Conservation (phyloP, 495 filamentous ascomycete species). For the Trichoderma erinaceum region DNA sequence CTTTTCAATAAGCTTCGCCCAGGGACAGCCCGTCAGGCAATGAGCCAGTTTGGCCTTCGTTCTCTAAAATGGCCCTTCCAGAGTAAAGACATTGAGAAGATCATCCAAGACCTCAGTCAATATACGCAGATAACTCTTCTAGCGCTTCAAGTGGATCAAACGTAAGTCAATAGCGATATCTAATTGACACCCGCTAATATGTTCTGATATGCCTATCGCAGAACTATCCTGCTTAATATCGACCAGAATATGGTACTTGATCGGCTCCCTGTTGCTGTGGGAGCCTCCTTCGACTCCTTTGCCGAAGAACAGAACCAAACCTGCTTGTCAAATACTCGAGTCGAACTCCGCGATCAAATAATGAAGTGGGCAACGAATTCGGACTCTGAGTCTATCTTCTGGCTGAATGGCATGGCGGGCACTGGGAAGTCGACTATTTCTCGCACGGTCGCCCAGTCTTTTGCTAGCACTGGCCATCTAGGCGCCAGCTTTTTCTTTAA, state of each 20-base stretch:
- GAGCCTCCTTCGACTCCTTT: slow-evolving; percentile 25
- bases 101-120: neutral
- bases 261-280: slow-evolving; percentile 15
- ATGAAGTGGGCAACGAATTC: slow-evolving; percentile 15
- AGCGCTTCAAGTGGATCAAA: neutral
- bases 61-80: neutral
- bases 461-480: slow-evolving; percentile 21
- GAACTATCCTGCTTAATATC: neutral
- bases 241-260: neutral
- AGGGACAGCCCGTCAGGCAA: neutral
- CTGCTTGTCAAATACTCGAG: slow-evolving; percentile 24
- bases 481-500: slow-evolving; percentile 50
- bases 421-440: slow-evolving; percentile 44
- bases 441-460: slow-evolving; percentile 30
- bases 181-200: neutral
- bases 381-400: slow-evolving; percentile 31
- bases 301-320: slow-evolving; percentile 24
- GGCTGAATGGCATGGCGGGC: slow-evolving; percentile 42
- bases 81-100: neutral
- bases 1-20: neutral
- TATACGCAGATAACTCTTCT: neutral
- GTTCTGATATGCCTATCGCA: neutral
- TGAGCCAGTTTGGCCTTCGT: neutral
- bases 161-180: neutral
- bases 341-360: slow-evolving; percentile 22